These are phyloP conservation scores for Populus simonii DNA, from an alignment of 345 rosid genomes.

Conservation along the genomic window DNA sequence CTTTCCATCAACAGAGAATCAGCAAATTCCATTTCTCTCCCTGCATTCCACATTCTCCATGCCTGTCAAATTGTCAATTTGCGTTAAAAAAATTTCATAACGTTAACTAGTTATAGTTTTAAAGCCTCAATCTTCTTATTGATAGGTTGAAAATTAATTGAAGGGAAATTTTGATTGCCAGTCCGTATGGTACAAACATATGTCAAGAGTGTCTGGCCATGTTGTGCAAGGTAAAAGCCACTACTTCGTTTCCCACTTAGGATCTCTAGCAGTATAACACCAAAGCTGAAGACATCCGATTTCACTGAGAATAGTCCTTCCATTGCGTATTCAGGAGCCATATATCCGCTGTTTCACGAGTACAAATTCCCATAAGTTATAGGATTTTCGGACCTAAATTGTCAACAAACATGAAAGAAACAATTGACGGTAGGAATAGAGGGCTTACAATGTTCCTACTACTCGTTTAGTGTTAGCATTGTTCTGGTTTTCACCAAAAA, in stretches of 20 bases:
- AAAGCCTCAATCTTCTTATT: not conserved
- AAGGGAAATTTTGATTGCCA: not conserved
- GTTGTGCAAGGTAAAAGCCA: constrained; percentile 11
- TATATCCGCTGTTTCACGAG: not conserved
- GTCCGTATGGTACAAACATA: constrained; percentile 2
- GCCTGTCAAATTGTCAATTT: not conserved
- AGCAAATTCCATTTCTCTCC: not conserved
- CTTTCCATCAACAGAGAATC: not conserved
- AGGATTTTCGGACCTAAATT: not conserved
- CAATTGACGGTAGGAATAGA: too few species aligned
- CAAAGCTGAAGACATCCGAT: constrained; percentile 33
- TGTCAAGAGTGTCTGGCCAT: not conserved
- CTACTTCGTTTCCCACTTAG: constrained; percentile 20
- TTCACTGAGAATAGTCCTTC: constrained; percentile 27
- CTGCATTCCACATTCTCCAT: not conserved
- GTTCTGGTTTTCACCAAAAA: constrained; percentile 24
- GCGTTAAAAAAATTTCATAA: not conserved
- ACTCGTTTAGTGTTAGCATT: constrained; percentile 25
- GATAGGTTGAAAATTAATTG: too few species aligned
- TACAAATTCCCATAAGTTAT: not conserved
- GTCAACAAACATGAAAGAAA: not conserved
- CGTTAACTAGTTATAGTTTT: not conserved
- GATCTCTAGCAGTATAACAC: constrained; percentile 30
- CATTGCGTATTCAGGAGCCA: constrained; percentile 32
- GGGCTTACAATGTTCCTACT: constrained; percentile 32